These are phyloP conservation scores for Abortiporus biennis DNA, from an alignment of 1,284 basidiomycete species.

Conservation along the genomic window DNA sequence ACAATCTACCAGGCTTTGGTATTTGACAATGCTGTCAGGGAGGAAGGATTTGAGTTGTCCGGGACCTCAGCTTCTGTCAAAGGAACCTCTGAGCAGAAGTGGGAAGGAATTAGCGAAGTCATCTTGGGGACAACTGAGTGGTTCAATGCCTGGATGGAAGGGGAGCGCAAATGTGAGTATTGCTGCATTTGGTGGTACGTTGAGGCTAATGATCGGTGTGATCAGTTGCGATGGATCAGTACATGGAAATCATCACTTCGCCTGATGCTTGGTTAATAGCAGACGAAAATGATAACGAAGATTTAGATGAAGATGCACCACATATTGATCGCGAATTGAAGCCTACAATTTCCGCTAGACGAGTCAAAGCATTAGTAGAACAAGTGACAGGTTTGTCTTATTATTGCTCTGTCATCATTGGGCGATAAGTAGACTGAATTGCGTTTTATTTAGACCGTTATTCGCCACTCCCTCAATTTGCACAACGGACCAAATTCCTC, in stretches of 20 bases:
- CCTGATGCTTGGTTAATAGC: constrained; percentile 86
- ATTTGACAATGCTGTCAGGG: constrained; percentile 82
- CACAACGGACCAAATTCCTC: constrained; percentile 80
- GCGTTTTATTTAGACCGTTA: constrained; percentile 73
- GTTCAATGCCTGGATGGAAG: constrained; percentile 88
- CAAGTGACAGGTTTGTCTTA: constrained; percentile 71
- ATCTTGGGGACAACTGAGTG: constrained; percentile 81
- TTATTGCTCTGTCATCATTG: constrained; percentile 1
- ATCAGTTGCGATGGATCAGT: constrained; percentile 74
- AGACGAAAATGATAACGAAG: constrained; percentile 57
- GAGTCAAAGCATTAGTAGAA: constrained; percentile 79
- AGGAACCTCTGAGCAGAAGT: constrained; percentile 30
- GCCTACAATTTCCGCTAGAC: constrained; percentile 75
- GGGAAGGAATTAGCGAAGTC: constrained; percentile 76
- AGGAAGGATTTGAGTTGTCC: constrained; percentile 64
- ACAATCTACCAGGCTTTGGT: constrained; percentile 89
- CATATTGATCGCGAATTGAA: constrained; percentile 39
- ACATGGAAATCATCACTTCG: constrained; percentile 75
- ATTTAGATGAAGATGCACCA: constrained; percentile 31
- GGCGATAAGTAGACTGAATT: not conserved
- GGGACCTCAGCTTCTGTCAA: constrained; percentile 36
- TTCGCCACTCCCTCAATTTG: constrained; percentile 73
- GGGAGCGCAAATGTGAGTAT: constrained; percentile 77
- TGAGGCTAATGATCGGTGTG: not conserved
- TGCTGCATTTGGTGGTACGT: not conserved